phyloP scores from a whole-genome alignment of 805 yeast species.

The Candida broadrunensis region DNA sequence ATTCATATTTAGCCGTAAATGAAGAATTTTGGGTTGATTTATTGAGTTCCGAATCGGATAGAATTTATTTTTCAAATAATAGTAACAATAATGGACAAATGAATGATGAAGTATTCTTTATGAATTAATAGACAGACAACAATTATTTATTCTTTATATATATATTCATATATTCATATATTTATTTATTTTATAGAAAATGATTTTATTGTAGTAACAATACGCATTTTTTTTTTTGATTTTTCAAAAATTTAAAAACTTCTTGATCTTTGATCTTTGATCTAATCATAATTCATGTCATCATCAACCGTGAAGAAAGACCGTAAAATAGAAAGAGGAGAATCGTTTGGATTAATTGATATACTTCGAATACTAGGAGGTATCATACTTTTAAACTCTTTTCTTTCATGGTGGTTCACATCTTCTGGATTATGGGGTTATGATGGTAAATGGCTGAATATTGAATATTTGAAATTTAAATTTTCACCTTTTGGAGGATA shows the following conservation, averaged over 20 bases:
- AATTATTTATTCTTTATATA: too few relatives aligned
- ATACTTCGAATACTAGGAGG: constrained; percentile 45
- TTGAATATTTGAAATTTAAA: constrained; percentile 26
- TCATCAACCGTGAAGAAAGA: too few relatives aligned
- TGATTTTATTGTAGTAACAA: too few relatives aligned
- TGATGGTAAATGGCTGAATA: constrained; percentile 47
- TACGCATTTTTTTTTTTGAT: too few relatives aligned
- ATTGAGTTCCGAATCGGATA: constrained; percentile 32
- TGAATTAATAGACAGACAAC: too few relatives aligned
- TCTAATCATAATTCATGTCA: too few relatives aligned
- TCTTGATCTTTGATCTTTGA: too few relatives aligned
- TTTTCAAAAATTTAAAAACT: too few relatives aligned
- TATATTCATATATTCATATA: too few relatives aligned
- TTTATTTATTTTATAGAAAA: too few relatives aligned
- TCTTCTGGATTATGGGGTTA: constrained; percentile 61
- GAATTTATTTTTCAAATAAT: constrained; percentile 29
- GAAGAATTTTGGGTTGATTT: constrained; percentile 74
- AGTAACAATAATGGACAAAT: constrained; percentile 7
- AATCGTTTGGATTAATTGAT: constrained; percentile 34
- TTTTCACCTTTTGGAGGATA: constrained; percentile 1
- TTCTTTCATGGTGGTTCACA: constrained; percentile 58
- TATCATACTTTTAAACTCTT: constrained; percentile 41
- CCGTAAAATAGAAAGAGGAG: background rate
- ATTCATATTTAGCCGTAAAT: constrained; percentile 52
- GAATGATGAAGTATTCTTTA: constrained; percentile 26